phyloP scores from a whole-genome alignment of 371 early-diverging fungal species.

The Apophysomyces variabilis region DNA sequence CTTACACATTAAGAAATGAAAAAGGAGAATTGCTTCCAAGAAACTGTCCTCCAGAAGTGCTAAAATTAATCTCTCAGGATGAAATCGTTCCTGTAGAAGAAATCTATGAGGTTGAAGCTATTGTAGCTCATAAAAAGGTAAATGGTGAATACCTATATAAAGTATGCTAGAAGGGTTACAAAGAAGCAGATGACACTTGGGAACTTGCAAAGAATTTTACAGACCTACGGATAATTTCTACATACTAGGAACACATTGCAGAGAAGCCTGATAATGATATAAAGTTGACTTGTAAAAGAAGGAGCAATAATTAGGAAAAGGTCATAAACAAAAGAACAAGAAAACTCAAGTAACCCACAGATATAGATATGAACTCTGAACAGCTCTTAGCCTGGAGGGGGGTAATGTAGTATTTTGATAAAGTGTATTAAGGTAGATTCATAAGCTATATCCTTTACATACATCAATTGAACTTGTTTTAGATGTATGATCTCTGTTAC shows the following conservation, averaged over 20 bases:
- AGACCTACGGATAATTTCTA: constrained; percentile 19
- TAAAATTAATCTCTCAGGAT: constrained; percentile 23
- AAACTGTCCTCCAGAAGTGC: constrained; percentile 19
- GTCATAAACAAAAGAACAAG: too few relatives aligned
- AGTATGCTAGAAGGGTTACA: constrained; percentile 28
- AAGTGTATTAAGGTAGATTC: too few relatives aligned
- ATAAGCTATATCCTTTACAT: too few relatives aligned
- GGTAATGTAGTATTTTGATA: too few relatives aligned
- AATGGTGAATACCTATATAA: constrained; percentile 19
- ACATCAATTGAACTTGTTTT: too few relatives aligned
- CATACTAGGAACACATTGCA: constrained; percentile 15
- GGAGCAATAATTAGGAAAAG: too few relatives aligned
- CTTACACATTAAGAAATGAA: constrained; percentile 22
- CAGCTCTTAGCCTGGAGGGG: too few relatives aligned
- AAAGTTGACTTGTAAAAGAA: too few relatives aligned
- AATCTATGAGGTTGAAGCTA: constrained; percentile 12
- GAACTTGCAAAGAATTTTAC: constrained; percentile 24
- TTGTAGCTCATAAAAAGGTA: constrained; percentile 2
- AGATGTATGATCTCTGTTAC: too few relatives aligned
- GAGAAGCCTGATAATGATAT: neutral
- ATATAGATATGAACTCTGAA: too few relatives aligned
- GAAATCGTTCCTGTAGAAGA: constrained; percentile 12
- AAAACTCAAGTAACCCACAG: too few relatives aligned
- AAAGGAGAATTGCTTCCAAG: constrained; percentile 17
- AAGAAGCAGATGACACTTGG: constrained; percentile 28